Conservation (phyloP, 805 yeast genomes). For the Kluyveromyces aestuarii region DNA sequence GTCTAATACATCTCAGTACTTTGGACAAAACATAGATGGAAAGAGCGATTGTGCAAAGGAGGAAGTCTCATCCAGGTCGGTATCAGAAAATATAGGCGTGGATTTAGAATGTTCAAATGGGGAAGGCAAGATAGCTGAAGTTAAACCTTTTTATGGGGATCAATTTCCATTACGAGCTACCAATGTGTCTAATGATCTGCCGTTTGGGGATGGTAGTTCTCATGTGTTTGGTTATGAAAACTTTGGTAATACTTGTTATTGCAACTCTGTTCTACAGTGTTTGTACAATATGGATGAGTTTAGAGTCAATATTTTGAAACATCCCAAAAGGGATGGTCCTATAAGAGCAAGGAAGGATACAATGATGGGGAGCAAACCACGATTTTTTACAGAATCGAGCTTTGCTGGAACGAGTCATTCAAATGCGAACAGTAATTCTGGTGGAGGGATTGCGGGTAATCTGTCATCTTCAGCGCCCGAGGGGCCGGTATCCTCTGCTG, state of each 20-base stretch:
- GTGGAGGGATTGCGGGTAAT: neutral
- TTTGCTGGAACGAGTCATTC: slow-evolving; percentile 9
- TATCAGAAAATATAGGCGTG: neutral
- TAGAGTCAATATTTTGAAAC: slow-evolving; percentile 44
- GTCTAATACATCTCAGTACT: neutral
- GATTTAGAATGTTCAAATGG: neutral
- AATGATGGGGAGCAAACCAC: slow-evolving; percentile 34
- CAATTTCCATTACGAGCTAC: neutral
- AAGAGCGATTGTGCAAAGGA: neutral
- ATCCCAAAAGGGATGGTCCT: slow-evolving; percentile 33
- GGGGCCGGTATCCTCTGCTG: neutral
- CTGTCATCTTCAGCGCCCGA: neutral
- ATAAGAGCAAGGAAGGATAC: slow-evolving; percentile 32
- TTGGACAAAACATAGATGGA: neutral
- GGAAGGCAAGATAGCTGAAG: neutral
- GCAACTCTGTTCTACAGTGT: slow-evolving; percentile 87
- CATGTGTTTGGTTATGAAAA: slow-evolving; percentile 77
- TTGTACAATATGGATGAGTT: slow-evolving; percentile 67
- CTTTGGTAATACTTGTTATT: slow-evolving; percentile 88
- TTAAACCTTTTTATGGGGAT: neutral
- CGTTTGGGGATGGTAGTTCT: slow-evolving; percentile 59
- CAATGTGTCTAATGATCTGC: slow-evolving; percentile 18
- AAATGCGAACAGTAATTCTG: neutral
- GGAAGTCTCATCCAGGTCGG: neutral
- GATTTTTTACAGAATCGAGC: slow-evolving; percentile 23